phyloP scores from a whole-genome alignment of 2,329 filamentous ascomycete species.

The Delphinella strobiligena region DNA sequence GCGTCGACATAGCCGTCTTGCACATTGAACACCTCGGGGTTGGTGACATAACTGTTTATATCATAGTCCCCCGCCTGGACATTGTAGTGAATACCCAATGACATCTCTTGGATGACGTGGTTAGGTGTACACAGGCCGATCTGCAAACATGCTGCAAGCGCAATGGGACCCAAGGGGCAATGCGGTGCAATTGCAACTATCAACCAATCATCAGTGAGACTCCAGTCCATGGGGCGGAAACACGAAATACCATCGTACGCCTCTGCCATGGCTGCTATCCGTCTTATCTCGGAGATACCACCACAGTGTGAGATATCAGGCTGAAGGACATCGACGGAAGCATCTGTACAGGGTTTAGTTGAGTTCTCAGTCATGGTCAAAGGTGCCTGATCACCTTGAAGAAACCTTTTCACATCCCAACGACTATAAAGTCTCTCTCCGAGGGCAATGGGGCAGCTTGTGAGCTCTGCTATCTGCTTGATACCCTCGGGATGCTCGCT shows the following conservation, averaged over 20 bases:
- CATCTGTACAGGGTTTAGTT: conserved; percentile 22
- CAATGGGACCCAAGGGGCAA: conserved; percentile 59
- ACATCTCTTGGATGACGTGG: conserved; percentile 68
- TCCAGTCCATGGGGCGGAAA: no score
- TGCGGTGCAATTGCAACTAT: conserved; percentile 53
- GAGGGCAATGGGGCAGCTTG: conserved; percentile 53
- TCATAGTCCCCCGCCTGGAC: conserved; percentile 47
- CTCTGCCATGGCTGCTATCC: conserved; percentile 52
- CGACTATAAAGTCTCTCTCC: conserved; percentile 59
- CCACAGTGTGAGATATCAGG: conserved; percentile 60
- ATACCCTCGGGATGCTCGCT: conserved; percentile 56
- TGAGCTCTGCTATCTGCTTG: conserved; percentile 44
- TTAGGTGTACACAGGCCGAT: conserved; percentile 49
- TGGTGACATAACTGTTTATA: conserved; percentile 25
- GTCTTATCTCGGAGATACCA: conserved; percentile 57
- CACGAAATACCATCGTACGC: conserved; percentile 12
- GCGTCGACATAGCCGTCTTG: conserved; percentile 14
- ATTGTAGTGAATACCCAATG: conserved; percentile 68
- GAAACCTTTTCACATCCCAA: conserved; percentile 61
- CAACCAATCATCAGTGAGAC: no score
- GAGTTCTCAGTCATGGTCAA: neutral
- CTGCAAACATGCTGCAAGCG: conserved; percentile 57
- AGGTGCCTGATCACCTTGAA: conserved; percentile 34
- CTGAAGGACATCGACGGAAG: conserved; percentile 57
- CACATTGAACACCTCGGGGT: conserved; percentile 15